Evolutionary conservation across 139 green algal species (phyloP).

Genomic region (Tetraselmis chui): DNA sequence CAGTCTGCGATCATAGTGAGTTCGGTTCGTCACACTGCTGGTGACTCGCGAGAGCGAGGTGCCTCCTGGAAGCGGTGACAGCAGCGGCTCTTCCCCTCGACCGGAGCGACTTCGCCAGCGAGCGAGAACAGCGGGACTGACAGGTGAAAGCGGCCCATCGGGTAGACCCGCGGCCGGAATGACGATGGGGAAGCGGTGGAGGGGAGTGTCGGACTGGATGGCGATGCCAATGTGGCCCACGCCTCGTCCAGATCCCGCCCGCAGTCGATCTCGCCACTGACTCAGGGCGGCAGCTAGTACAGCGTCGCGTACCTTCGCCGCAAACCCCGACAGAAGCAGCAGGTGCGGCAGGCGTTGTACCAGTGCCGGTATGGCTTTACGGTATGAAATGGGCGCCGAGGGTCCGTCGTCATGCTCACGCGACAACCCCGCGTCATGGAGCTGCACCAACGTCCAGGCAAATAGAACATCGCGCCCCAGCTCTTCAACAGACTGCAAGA

Average conservation of each 20-base stretch:
- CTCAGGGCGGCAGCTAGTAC: background rate
- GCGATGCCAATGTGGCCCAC: background rate
- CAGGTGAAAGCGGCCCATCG: background rate
- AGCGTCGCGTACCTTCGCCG: background rate
- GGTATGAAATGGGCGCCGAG: no score
- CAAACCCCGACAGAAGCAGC: background rate
- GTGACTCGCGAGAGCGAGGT: background rate
- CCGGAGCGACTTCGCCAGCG: background rate
- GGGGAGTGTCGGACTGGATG: background rate
- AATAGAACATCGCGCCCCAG: background rate
- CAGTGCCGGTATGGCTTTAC: background rate
- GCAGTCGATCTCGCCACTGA: background rate
- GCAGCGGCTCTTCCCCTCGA: background rate
- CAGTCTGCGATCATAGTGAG: background rate
- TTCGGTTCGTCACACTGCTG: background rate
- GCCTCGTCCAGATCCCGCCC: background rate
- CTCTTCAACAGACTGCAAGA: background rate
- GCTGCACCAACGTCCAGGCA: background rate
- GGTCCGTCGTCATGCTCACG: no score
- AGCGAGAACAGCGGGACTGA: background rate
- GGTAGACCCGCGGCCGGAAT: background rate
- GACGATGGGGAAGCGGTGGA: background rate
- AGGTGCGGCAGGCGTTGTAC: background rate
- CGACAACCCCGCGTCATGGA: no score
- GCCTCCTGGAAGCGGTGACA: no score